A percentile compares a stretch with the other conserved stretches of the same genome.
Conservation (phyloP, 768 basidiomycete genomes). For the Suillus occidentalis region DNA sequence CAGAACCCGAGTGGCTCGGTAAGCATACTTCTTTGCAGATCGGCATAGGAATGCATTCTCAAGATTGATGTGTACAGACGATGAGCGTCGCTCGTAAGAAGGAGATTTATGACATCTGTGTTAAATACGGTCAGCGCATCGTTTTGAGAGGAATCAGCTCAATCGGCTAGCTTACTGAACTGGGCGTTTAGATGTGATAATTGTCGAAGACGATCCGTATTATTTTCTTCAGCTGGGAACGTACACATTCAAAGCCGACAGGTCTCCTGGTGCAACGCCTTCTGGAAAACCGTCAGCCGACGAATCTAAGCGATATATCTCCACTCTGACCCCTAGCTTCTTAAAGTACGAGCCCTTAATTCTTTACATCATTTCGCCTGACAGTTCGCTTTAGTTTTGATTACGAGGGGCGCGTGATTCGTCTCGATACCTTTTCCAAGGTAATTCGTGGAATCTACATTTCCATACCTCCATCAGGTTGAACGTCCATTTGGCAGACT, state of each 20-base stretch:
- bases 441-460: conserved; percentile 26
- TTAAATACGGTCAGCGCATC: conserved; percentile 61
- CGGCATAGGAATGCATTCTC: background rate
- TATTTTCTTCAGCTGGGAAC: conserved; percentile 67
- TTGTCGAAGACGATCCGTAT: conserved; percentile 85
- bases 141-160: background rate
- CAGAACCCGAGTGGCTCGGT: conserved; percentile 83
- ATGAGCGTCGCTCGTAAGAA: conserved; percentile 66
- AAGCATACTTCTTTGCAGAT: conserved; percentile 21
- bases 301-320: conserved; percentile 45
- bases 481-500: conserved; percentile 46
- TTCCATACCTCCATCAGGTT: background rate
- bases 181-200: conserved; percentile 56
- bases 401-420: conserved; percentile 80
- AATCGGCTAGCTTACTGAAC: background rate
- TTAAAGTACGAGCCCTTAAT: conserved; percentile 40
- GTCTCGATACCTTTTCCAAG: conserved; percentile 81
- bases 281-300: conserved; percentile 30
- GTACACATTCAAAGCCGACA: conserved; percentile 48
- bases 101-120: conserved; percentile 79
- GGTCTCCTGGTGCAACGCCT: conserved; percentile 14
- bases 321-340: conserved; percentile 60
- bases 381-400: conserved; percentile 47
- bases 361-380: background rate
- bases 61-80: conserved; percentile 41